These are phyloP conservation scores for Pythium sukuiense DNA, from an alignment of 352 stramenopile species.

Conservation along the genomic window DNA sequence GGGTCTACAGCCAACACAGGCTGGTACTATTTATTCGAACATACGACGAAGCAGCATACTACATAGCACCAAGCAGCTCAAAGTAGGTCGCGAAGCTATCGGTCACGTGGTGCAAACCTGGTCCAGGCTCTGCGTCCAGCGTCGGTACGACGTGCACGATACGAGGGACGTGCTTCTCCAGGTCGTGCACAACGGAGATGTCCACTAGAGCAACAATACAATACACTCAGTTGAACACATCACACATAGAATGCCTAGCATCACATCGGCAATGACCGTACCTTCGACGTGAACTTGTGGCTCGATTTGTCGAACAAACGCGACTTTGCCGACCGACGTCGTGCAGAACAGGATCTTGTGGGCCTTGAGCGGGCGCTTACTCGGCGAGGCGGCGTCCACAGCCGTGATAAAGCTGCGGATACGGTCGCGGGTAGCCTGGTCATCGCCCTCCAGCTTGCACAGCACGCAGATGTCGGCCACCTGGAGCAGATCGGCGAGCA, in stretches of 20 bases:
- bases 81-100: constrained; percentile 77
- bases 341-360: constrained; percentile 87
- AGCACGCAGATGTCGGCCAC: constrained; percentile 74
- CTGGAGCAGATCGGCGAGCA: constrained; percentile 58
- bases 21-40: background rate
- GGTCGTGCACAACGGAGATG: constrained; percentile 43
- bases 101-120: constrained; percentile 53
- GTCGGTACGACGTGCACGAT: constrained; percentile 59
- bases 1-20: background rate
- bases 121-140: constrained; percentile 24
- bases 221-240: constrained; percentile 6
- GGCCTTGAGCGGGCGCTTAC: constrained; percentile 37
- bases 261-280: constrained; percentile 17
- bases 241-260: background rate
- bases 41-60: background rate
- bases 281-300: constrained; percentile 82
- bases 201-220: constrained; percentile 41
- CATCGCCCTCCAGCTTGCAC: constrained; percentile 39
- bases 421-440: constrained; percentile 35
- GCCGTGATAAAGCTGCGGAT: constrained; percentile 55
- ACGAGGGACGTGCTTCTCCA: constrained; percentile 78
- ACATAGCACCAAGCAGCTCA: constrained; percentile 44
- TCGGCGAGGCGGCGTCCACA: constrained; percentile 29
- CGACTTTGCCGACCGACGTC: constrained; percentile 72
- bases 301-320: constrained; percentile 87